A percentile compares a stretch with the other conserved stretches of the same genome.
phyloP scores from a whole-genome alignment of 371 early-diverging fungal genomes.

The Mucor plumbeus region DNA sequence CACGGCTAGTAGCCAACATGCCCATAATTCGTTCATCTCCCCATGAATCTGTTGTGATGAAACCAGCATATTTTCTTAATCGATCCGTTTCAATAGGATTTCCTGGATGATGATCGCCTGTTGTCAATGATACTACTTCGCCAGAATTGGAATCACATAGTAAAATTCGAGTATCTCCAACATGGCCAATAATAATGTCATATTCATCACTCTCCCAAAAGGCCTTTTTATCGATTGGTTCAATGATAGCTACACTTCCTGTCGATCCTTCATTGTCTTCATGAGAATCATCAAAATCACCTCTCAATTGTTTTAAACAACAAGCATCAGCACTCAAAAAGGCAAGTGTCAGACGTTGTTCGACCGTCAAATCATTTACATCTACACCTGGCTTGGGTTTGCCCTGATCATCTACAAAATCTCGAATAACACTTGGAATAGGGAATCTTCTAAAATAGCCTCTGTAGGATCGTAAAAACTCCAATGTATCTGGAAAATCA shows the following conservation, averaged over 20 bases:
- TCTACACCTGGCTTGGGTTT: slow-evolving; percentile 11
- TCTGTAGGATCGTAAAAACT: slow-evolving; percentile 37
- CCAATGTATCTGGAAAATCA: slow-evolving; percentile 43
- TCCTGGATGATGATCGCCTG: slow-evolving; percentile 69
- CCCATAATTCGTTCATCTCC: slow-evolving; percentile 80
- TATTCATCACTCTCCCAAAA: slow-evolving; percentile 67
- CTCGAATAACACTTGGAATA: slow-evolving; percentile 35
- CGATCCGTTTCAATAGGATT: slow-evolving; percentile 61
- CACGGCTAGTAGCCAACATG: slow-evolving; percentile 72
- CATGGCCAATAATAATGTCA: slow-evolving; percentile 65
- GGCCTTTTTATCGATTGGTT: slow-evolving; percentile 54
- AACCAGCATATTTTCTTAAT: slow-evolving; percentile 65
- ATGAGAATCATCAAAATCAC: slow-evolving; percentile 25
- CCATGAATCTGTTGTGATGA: slow-evolving; percentile 75
- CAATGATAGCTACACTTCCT: slow-evolving; percentile 63
- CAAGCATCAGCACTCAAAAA: slow-evolving; percentile 58
- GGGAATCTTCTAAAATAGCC: slow-evolving; percentile 54
- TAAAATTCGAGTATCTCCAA: slow-evolving; percentile 67
- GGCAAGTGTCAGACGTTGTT: slow-evolving; percentile 61
- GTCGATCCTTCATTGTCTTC: slow-evolving; percentile 62
- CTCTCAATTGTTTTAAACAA: slow-evolving; percentile 28
- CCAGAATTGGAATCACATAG: slow-evolving; percentile 63
- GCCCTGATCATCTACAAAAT: slow-evolving; percentile 34
- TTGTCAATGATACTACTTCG: slow-evolving; percentile 57
- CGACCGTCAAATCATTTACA: slow-evolving; percentile 49